A percentile compares a stretch with the other conserved stretches of the same genome.
phyloP scores from a whole-genome alignment of 805 yeast species.

The Saccharomycopsis sp. region DNA sequence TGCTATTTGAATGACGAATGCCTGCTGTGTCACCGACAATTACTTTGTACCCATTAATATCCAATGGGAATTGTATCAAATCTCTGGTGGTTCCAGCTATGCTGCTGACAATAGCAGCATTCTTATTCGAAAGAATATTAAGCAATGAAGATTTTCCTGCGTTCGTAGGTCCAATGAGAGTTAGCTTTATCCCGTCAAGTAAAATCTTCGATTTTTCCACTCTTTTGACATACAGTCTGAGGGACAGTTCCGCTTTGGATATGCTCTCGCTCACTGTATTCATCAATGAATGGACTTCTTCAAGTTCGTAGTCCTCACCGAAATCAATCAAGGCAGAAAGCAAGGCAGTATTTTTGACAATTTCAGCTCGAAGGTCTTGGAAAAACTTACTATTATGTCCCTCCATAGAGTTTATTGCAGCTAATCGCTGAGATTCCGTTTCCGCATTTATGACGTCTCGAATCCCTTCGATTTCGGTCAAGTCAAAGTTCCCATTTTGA shows the following conservation, averaged over 20 bases:
- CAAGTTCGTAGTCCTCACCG: constrained; percentile 87
- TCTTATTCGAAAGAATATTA: constrained; percentile 67
- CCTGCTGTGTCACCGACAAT: constrained; percentile 93
- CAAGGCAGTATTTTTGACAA: constrained; percentile 63
- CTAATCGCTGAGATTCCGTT: constrained; percentile 77
- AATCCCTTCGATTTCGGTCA: constrained; percentile 88
- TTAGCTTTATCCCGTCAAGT: constrained; percentile 63
- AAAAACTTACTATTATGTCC: constrained; percentile 59
- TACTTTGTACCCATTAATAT: constrained; percentile 78
- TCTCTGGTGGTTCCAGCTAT: constrained; percentile 95
- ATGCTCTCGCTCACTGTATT: constrained; percentile 42
- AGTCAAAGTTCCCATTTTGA: constrained; percentile 72
- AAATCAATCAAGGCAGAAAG: constrained; percentile 89
- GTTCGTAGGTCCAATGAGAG: constrained; percentile 86
- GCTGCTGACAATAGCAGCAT: constrained; percentile 85
- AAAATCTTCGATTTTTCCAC: constrained; percentile 56
- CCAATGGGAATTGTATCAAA: constrained; percentile 70
- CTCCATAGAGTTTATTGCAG: constrained; percentile 65
- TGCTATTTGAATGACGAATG: constrained; percentile 41
- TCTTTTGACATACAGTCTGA: constrained; percentile 36
- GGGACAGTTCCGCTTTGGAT: constrained; percentile 30
- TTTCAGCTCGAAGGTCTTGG: constrained; percentile 55
- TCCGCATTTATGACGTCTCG: constrained; percentile 88
- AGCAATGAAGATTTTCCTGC: constrained; percentile 91
- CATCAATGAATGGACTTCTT: constrained; percentile 51